Base-by-base conservation (phyloP, 2,329 filamentous ascomycete species). In the Stromatinia cepivora region DNA sequence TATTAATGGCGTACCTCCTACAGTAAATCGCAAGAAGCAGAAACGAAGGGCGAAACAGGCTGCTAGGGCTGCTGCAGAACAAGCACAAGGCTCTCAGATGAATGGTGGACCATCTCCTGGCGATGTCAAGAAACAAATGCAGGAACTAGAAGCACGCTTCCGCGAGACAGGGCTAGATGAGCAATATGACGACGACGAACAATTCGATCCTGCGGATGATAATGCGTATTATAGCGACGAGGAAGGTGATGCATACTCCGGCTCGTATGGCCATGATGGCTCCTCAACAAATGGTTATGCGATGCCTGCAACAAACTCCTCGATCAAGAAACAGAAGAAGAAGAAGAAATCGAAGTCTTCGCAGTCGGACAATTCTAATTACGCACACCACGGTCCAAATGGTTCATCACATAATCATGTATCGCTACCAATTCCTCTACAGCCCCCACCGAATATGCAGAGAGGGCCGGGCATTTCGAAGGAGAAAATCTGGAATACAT, bases 401-500 rank as follows among this genome's bases (percentile, higher is more conserved):
- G 76, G 76, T 34, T 63, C 73, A 34, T 74, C 74, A 34, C 74
- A 77, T 48, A 74, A 75, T 66, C 75, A 77, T 53, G 69, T 74
- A 66, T 71, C 76, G 22, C 72, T 80, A 70, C 78, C 79, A 71
- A 74, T 77, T 42, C 75, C 79, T 56, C 76, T 82, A 69, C 58
- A 67, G 28, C 34, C 52, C n/a, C 78, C 82, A 65, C 80, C 81
- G 61, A 79, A 79, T 20, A 80, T 81, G 64, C 77, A 82, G 39
- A 71, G 74, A 71, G 75, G 76, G 13, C 75, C 76, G n/a, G 78
- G 78, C 50, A 79, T 79, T 58, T 79, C 78, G 36, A 78, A 90
- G 77, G 92, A 95, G 78, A 94, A 93, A 80, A 97, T 99, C 80
- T 99, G 95, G 95, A 97, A 97, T 78, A 97, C 93, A 3, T 95